These are phyloP conservation scores for Ceratocystis albifundus DNA, from an alignment of 2,329 filamentous ascomycete genomes.

Conservation along the genomic window DNA sequence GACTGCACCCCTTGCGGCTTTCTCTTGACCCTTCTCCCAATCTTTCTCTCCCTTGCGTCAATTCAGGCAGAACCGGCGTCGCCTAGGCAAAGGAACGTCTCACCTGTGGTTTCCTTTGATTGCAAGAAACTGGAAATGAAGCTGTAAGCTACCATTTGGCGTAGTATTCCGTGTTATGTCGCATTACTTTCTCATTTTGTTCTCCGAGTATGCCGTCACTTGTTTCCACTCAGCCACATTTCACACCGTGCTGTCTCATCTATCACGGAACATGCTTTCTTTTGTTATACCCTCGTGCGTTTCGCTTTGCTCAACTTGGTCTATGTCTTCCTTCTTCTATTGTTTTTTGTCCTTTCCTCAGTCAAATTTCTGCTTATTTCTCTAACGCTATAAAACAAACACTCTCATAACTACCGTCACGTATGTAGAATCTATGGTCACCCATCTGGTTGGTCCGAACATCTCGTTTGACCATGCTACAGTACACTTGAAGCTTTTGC, in stretches of 20 bases:
- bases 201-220: neutral
- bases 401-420: neutral
- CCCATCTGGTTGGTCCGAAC: neutral
- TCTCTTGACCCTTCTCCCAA: too few species aligned
- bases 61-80: too few species aligned
- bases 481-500: too few species aligned
- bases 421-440: neutral
- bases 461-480: neutral
- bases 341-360: neutral
- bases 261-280: neutral
- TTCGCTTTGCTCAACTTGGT: neutral
- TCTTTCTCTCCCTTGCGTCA: too few species aligned
- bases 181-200: neutral
- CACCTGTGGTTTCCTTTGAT: neutral
- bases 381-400: neutral
- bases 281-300: slow-evolving; percentile 10
- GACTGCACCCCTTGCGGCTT: neutral
- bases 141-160: neutral
- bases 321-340: neutral
- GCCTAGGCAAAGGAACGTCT: neutral
- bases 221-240: neutral
- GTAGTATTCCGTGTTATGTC: neutral
- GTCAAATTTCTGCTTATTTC: neutral
- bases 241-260: slow-evolving; percentile 3
- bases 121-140: neutral